Conservation (phyloP, 768 basidiomycete species). For the Podaxis sp. region DNA sequence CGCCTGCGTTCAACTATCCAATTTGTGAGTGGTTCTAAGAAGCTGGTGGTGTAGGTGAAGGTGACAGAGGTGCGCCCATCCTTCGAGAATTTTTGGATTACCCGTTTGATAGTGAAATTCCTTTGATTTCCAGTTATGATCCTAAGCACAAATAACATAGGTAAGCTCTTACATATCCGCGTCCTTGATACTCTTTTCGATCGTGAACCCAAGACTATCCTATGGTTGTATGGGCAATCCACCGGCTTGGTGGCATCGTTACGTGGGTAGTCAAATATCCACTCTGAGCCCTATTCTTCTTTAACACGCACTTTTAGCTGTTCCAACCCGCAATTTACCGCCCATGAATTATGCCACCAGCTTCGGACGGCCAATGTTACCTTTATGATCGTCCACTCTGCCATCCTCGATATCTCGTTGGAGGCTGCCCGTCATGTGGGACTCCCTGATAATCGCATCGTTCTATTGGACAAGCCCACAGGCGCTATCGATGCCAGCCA, state of each 20-base stretch:
- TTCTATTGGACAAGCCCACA: conserved; percentile 38
- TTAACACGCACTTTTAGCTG: conserved; percentile 33
- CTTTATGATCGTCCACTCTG: conserved; percentile 45
- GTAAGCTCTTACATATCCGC: conserved; percentile 25
- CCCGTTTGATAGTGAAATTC: not conserved
- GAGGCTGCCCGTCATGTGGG: conserved; percentile 36
- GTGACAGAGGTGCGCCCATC: conserved; percentile 20
- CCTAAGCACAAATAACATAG: conserved; percentile 52
- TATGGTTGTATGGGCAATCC: conserved; percentile 47
- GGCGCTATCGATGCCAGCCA: not conserved
- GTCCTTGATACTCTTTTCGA: not conserved
- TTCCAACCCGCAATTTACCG: conserved; percentile 54
- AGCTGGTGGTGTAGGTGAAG: conserved; percentile 1
- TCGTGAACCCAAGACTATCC: conserved; percentile 36
- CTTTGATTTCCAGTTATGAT: conserved; percentile 39
- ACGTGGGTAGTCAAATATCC: conserved; percentile 34
- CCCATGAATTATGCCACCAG: conserved; percentile 52
- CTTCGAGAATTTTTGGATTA: not conserved
- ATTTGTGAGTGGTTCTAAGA: not conserved
- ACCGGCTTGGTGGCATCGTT: conserved; percentile 48
- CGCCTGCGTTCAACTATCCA: not conserved
- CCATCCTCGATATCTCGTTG: conserved; percentile 40
- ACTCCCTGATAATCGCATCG: conserved; percentile 40
- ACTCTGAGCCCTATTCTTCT: not conserved
- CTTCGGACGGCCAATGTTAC: conserved; percentile 39